A percentile compares a stretch with the other conserved stretches of the same genome.
These are phyloP conservation scores for Mycena leptocephala DNA, from an alignment of 768 basidiomycete species.

Conservation along the genomic window DNA sequence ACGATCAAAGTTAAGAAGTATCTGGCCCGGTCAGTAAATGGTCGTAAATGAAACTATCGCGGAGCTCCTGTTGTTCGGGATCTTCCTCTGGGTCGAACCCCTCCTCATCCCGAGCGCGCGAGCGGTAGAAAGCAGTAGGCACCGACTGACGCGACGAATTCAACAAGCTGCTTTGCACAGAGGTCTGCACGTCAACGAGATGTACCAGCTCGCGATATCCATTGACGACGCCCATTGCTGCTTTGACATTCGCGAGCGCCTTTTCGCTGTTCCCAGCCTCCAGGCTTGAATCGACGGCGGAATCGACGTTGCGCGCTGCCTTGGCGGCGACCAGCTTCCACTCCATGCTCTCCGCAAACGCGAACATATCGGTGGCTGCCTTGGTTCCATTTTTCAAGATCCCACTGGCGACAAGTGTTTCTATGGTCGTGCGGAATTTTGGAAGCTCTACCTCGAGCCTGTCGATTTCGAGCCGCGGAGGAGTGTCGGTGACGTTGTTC, in stretches of 20 bases:
- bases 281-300: slow-evolving; percentile 8
- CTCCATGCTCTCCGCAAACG: slow-evolving; percentile 48
- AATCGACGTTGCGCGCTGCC: slow-evolving; percentile 18
- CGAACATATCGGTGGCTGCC: slow-evolving; percentile 39
- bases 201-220: slow-evolving; percentile 48
- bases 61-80: background rate
- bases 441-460: slow-evolving; percentile 40
- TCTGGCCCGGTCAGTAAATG: slow-evolving; percentile 2
- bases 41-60: too few relatives aligned
- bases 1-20: background rate
- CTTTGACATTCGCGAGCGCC: slow-evolving; percentile 35
- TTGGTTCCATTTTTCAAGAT: slow-evolving; percentile 39
- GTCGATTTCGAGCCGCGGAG: slow-evolving; percentile 29
- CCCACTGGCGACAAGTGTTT: slow-evolving; percentile 41
- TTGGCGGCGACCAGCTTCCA: slow-evolving; percentile 41
- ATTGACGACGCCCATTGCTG: slow-evolving; percentile 31
- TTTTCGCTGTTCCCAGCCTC: slow-evolving; percentile 27
- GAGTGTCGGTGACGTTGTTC: slow-evolving; percentile 27
- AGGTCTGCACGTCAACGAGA: slow-evolving; percentile 55
- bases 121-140: too few relatives aligned
- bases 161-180: slow-evolving; percentile 47
- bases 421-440: slow-evolving; percentile 42
- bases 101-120: too few relatives aligned
- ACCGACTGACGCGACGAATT: background rate
- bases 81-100: too few relatives aligned